Base-by-base conservation (phyloP, 139 green algal species). In the Micractinium sp. region DNA sequence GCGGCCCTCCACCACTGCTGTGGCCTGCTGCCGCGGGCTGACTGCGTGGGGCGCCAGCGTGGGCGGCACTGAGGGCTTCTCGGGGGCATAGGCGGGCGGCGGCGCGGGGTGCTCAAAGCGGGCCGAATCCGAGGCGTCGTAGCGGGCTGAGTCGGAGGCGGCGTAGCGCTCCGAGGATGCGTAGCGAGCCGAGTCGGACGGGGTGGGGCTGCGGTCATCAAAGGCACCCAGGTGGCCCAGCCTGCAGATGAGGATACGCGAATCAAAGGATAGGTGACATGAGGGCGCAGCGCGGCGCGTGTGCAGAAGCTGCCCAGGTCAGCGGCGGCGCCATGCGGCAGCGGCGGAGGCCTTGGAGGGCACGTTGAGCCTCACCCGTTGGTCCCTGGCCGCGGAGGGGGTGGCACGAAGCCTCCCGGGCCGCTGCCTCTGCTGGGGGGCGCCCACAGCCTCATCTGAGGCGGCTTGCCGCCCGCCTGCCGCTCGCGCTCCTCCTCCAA, bases 1-100 rank as follows among this genome's bases (percentile, higher is more conserved):
- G 12, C 29, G 35, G 31, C 85, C 85, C 85, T 88, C 67, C 39
- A 87, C 83, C 36, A 75, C 31, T 20, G 67, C 47, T 1, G 83
- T 80, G 33, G 74, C 74, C 74, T 80, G 74, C 33, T 19, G 33
- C 74, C 19, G 71, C 47, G 47, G 47, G 47, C 47, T 56, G 47
- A 56, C 63, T 5, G 20, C 12, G 63, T 16, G 20, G 20, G 63
- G 20, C 20, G 20, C 63, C 63, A 29, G 63, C 63, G 63, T 12
- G 63, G 63, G 63, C 63, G 63, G 63, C 60, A 16, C 60, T 16
- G 63, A 56, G 7, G 47, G 47, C 47, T 56, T 56, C 9, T 56
- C 47, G 47, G 47, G 47, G 47, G 47, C 47, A 9, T 56, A 56
- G 47, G 47, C 47, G 7, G 47, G 47, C 47, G 67, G 67, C 67